These are phyloP conservation scores for Gautieria morchelliformis DNA, from an alignment of 768 basidiomycete genomes.

Conservation along the genomic window DNA sequence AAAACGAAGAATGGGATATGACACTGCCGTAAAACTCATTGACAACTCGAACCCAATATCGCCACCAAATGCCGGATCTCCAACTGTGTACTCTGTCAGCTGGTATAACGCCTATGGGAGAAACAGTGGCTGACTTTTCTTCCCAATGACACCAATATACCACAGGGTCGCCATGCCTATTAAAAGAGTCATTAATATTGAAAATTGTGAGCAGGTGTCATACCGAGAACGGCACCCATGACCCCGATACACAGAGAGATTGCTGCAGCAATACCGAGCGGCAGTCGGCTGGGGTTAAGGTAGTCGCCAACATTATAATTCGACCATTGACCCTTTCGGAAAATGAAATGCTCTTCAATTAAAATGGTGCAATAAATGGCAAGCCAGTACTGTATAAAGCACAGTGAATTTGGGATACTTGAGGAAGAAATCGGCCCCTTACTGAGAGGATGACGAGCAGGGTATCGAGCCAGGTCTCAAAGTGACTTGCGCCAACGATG, in stretches of 20 bases:
- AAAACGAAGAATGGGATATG: slow-evolving; percentile 1
- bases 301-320: slow-evolving; percentile 29
- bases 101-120: background rate
- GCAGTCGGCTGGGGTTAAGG: slow-evolving; percentile 24
- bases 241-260: slow-evolving; percentile 25
- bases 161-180: slow-evolving; percentile 18
- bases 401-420: background rate
- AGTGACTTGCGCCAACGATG: slow-evolving; percentile 36
- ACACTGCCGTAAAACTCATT: slow-evolving; percentile 21
- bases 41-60: slow-evolving; percentile 31
- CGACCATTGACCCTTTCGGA: slow-evolving; percentile 27
- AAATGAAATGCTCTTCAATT: slow-evolving; percentile 41
- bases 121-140: slow-evolving; percentile 12
- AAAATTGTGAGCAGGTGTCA: slow-evolving; percentile 11
- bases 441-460: slow-evolving; percentile 26
- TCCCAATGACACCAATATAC: slow-evolving; percentile 22
- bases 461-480: slow-evolving; percentile 33
- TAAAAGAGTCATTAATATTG: background rate
- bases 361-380: slow-evolving; percentile 38
- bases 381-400: slow-evolving; percentile 33
- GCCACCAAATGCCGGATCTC: slow-evolving; percentile 19
- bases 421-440: background rate
- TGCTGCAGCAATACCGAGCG: slow-evolving; percentile 30
- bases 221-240: slow-evolving; percentile 30
- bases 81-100: slow-evolving; percentile 10